Conservation (phyloP, 768 basidiomycete species). For the Trametes villosa region DNA sequence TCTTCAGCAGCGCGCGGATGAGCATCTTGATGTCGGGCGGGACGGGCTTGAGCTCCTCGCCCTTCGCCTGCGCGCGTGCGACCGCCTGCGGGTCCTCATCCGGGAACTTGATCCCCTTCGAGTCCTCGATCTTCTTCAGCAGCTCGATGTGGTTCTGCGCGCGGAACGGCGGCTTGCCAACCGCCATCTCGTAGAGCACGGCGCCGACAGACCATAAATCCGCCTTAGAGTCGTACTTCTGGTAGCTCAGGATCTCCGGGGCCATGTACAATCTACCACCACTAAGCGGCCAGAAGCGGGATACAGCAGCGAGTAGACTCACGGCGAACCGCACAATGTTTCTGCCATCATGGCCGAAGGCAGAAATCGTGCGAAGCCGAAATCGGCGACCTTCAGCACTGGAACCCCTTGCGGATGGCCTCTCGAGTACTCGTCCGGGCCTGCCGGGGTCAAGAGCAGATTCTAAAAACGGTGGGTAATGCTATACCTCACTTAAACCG, state of each 20-base stretch:
- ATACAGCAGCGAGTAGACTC: slow-evolving; percentile 39
- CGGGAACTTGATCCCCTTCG: slow-evolving; percentile 92
- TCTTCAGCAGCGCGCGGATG: slow-evolving; percentile 81
- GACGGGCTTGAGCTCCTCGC: slow-evolving; percentile 61
- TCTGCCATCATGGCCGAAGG: slow-evolving; percentile 95
- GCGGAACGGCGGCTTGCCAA: slow-evolving; percentile 92
- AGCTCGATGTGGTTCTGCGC: slow-evolving; percentile 97
- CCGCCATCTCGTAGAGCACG: slow-evolving; percentile 93
- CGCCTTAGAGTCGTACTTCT: slow-evolving; percentile 97
- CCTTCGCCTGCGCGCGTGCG: slow-evolving; percentile 49
- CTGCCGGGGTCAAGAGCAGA: slow-evolving; percentile 83
- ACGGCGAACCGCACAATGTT: slow-evolving; percentile 97
- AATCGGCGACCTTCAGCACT: slow-evolving; percentile 95
- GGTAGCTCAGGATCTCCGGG: slow-evolving; percentile 94
- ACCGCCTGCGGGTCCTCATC: slow-evolving; percentile 74
- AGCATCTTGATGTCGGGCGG: slow-evolving; percentile 86
- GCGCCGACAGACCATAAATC: slow-evolving; percentile 99
- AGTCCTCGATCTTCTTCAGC: slow-evolving; percentile 87
- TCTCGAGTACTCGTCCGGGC: slow-evolving; percentile 75
- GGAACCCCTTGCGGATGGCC: slow-evolving; percentile 94
- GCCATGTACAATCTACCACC: slow-evolving; percentile 90
- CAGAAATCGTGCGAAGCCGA: slow-evolving; percentile 93
- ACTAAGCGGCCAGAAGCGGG: not conserved
- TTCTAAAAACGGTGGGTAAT: slow-evolving; percentile 58
- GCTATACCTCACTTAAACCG: not conserved